Percentiles rank a stretch among this genome's conserved stretches.
These are phyloP conservation scores for Sporopachydermia cereana DNA, from an alignment of 1,139 yeast genomes.

Conservation along the genomic window DNA sequence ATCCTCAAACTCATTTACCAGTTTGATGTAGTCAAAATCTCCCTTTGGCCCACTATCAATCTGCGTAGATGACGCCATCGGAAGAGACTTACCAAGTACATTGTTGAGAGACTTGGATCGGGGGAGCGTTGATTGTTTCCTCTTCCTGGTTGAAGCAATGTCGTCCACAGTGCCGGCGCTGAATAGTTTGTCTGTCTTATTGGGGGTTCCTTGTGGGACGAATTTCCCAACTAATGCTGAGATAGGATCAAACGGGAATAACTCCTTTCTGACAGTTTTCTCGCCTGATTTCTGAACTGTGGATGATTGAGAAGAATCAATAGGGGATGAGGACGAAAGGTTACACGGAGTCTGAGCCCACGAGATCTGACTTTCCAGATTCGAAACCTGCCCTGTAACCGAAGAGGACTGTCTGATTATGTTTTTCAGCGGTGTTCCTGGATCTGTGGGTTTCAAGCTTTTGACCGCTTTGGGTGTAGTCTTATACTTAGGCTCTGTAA, in stretches of 20 bases:
- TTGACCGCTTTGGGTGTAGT: background rate
- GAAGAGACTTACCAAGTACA: background rate
- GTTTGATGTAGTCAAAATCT: background rate
- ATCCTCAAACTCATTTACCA: constrained; percentile 3
- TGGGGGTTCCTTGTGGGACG: too few species aligned
- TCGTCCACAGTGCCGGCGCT: too few species aligned
- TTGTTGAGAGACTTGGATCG: background rate
- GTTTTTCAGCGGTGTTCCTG: background rate
- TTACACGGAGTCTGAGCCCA: background rate
- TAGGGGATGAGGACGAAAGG: background rate
- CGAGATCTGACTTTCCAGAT: constrained; percentile 1
- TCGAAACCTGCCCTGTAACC: background rate
- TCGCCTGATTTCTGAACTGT: background rate
- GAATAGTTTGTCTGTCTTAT: too few species aligned
- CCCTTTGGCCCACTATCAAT: background rate
- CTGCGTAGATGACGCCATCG: background rate
- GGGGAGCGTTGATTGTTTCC: background rate
- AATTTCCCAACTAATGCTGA: background rate
- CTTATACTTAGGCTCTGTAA: background rate
- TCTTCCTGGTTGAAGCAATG: too few species aligned
- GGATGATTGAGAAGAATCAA: background rate
- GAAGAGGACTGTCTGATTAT: too few species aligned
- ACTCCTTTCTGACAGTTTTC: background rate
- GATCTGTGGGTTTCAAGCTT: background rate
- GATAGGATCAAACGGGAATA: background rate